phyloP scores from a whole-genome alignment of 2,329 filamentous ascomycete genomes.

The Botryotinia narcissicola region DNA sequence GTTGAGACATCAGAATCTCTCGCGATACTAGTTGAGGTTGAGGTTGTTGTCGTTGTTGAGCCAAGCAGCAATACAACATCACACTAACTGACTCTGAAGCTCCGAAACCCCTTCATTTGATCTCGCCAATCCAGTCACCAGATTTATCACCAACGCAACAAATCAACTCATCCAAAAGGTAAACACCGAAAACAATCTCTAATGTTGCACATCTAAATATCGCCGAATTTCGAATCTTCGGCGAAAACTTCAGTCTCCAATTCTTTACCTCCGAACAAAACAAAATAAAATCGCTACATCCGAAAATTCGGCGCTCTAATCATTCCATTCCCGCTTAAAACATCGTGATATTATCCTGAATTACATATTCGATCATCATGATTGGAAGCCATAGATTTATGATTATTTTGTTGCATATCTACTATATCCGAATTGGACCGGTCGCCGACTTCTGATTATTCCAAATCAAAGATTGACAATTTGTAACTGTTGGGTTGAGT shows the following conservation, averaged over 20 bases:
- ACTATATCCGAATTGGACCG: slow-evolving; percentile 5
- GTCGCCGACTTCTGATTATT: not conserved
- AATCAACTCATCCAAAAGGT: not conserved
- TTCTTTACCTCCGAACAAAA: slow-evolving; percentile 3
- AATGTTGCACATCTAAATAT: slow-evolving; percentile 1
- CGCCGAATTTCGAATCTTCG: not conserved
- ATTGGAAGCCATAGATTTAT: not conserved
- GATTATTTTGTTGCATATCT: slow-evolving; percentile 3
- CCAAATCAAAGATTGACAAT: not conserved
- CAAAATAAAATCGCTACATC: not conserved
- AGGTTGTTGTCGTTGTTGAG: not conserved
- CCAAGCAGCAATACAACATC: not conserved
- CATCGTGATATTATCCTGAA: not conserved
- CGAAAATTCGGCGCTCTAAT: not conserved
- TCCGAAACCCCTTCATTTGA: slow-evolving; percentile 9
- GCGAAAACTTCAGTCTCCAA: not conserved
- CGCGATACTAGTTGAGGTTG: not conserved
- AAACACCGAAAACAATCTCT: slow-evolving; percentile 5
- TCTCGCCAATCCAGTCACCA: slow-evolving; percentile 3
- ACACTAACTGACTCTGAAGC: not conserved
- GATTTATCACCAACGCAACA: not conserved
- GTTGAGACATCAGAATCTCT: not conserved
- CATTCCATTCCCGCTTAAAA: not conserved
- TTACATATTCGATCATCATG: not conserved
- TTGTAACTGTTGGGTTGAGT: not conserved